Base-by-base conservation (phyloP, 2,329 filamentous ascomycete species). In the Magnaporthiopsis rhizophila region DNA sequence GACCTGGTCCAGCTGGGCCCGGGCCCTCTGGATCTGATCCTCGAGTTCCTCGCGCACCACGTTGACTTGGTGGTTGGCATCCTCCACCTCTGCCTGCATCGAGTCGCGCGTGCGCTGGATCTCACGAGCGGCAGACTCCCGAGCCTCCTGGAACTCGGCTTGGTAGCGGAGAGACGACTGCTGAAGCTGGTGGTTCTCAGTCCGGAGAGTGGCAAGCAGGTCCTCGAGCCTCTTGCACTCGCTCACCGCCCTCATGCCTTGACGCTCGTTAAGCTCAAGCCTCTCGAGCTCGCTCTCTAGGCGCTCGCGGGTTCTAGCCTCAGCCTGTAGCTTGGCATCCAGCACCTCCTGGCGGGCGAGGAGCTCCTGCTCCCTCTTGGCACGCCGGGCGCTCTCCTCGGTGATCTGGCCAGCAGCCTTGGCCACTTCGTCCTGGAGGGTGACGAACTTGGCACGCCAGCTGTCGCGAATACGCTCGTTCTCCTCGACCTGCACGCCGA, bases 351-450 rank as follows among this genome's bases (percentile, higher is more conserved):
- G 90, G 67, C 92, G 82, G 67, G 91, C 91, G 68, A 92, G 81
- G 68, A 91, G 85, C 65, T 91, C 88, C 69, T 91, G 87, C 73
- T 96, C 91, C 73, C 89, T 89, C 77, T 90, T 89, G 70, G 87
- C 86, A 77, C 90, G 93, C 50, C 85, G 83, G 36, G 89, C 86
- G 72, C 93, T 94, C 72, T 98, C 93, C 70, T 90, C 87, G 28
- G 89, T 87, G 67, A 97, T 87, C 67, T 96, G 89, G 60, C 86
- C 86, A 63, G 91, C 88, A 61, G 92, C 90, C 64, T 81, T 81
- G 38, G 87, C 85, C 89, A 98, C 94, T 69, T 97, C 92, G 67
- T 92, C 86, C 75, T 98, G 93, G 56, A 99, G 80, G 66, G 87
- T 87, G 69, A 94, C 86, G 71, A 97, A 90, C 76, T 95, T 96